These are phyloP conservation scores for Arthrocladium fulminans DNA, from an alignment of 2,329 filamentous ascomycete genomes.

Conservation along the genomic window DNA sequence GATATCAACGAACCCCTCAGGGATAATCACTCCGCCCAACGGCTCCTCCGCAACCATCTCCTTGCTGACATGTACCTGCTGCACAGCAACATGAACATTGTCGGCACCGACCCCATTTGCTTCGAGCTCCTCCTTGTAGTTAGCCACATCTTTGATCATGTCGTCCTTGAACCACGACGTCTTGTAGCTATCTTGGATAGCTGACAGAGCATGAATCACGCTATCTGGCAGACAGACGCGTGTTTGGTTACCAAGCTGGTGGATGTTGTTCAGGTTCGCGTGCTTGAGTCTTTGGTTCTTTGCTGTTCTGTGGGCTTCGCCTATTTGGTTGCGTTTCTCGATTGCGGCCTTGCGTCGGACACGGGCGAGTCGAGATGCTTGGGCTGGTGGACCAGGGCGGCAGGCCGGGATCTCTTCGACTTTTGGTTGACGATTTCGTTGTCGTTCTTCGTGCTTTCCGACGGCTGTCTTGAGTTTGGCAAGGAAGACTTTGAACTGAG, in stretches of 20 bases:
- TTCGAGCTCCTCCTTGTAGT: not conserved
- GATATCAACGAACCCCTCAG: not conserved
- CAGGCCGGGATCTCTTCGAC: not conserved
- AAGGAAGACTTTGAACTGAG: not conserved
- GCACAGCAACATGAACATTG: not conserved
- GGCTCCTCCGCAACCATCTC: not conserved
- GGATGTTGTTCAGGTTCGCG: constrained; percentile 1
- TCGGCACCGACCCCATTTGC: not conserved
- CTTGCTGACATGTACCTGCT: not conserved
- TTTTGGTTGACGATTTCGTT: not conserved
- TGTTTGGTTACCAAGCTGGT: constrained; percentile 2
- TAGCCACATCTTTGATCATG: not conserved
- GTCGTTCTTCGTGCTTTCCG: not conserved
- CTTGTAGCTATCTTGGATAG: constrained; percentile 1
- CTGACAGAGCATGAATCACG: constrained; percentile 2
- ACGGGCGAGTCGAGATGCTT: not conserved
- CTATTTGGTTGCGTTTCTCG: not conserved
- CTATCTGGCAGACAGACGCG: not conserved
- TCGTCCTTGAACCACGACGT: not conserved
- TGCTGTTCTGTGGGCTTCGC: not conserved
- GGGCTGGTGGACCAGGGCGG: not conserved
- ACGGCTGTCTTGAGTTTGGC: not conserved
- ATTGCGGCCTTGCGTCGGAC: not conserved
- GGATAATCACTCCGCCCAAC: not conserved
- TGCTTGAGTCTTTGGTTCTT: not conserved